Evolutionary conservation across 805 yeast genomes (phyloP), one percentile per base, ranked within the genome.

Genomic region (Cyberlindnera misumaiensis): DNA sequence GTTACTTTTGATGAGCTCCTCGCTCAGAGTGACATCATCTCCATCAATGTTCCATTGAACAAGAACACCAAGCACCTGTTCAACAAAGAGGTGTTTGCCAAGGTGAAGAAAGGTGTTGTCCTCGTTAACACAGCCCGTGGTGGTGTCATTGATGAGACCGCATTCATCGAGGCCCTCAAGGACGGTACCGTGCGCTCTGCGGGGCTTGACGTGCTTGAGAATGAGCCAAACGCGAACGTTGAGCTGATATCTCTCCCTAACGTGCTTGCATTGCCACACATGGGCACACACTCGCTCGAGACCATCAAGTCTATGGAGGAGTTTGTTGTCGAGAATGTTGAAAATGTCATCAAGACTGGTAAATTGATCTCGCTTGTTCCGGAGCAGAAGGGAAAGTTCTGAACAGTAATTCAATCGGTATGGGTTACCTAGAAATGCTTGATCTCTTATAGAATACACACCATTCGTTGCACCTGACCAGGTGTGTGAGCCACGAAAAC

Each of bases 71-170:
- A 65, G 42, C 95, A 88, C 57, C 65, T 77, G 33, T 68, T 88
- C 56, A 71, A 81, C 60, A 70, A 65, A 34, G 78, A 70, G 11
- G 65, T 78, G 2, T 70, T 88, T 39, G 54, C 62, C 17, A 74
- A 80, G 59, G 78, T 83, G 84, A 88, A 88, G 60, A 75, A 77
- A 41, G 93, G 88, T 30, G 88, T 80, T 26, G 76, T 83, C 12
- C 49, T 69, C 18, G 79, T 86, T 30, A 88, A 88, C 63, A 86
- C 95, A 11, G 93, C 96, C 5, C 74, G 97, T 53, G 97, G 97
- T 14, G 82, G 90, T 3, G 77, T 88, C 30, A 73, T 82, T 47
- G 82, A 83, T 56, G 89, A 83, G 57, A 38, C 55, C 3, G 80
- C 80, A 5, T 56, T 84, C 40, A 66, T 74, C 7, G 64, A 65